A percentile compares a stretch with the other conserved stretches of the same genome.
Conservation (phyloP, 2,329 filamentous ascomycete genomes). For the Aspergillus oerlinghausenensis region DNA sequence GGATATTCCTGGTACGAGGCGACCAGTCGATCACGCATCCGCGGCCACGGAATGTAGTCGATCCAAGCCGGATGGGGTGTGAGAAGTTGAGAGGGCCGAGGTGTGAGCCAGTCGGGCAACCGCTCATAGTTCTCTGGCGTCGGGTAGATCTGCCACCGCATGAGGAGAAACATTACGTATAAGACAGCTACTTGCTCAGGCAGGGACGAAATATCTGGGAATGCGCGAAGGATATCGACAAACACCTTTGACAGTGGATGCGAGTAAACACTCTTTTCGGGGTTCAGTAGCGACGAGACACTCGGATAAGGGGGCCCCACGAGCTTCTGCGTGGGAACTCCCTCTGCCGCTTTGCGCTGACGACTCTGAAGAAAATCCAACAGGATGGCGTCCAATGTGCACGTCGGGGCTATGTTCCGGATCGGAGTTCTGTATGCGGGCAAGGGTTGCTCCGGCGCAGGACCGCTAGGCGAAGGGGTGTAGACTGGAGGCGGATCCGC, state of each 20-base stretch:
- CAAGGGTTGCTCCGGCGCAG: conserved; percentile 21
- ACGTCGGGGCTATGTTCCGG: conserved; percentile 64
- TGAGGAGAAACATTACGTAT: conserved; percentile 80
- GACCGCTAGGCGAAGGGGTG: conserved; percentile 20
- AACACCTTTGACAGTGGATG: conserved; percentile 81
- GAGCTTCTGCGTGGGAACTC: conserved; percentile 60
- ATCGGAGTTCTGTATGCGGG: conserved; percentile 42
- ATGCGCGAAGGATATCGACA: conserved; percentile 78
- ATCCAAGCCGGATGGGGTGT: conserved; percentile 73
- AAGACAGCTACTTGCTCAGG: conserved; percentile 79
- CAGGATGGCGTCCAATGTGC: conserved; percentile 72
- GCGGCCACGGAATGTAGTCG: conserved; percentile 75
- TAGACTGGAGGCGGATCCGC: conserved; percentile 18
- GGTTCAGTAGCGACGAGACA: conserved; percentile 73
- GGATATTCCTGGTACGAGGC: conserved; percentile 52
- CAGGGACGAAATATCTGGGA: conserved; percentile 70
- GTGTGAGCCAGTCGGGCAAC: conserved; percentile 68
- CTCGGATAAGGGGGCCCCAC: conserved; percentile 75
- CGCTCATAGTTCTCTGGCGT: conserved; percentile 74
- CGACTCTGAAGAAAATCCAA: conserved; percentile 72
- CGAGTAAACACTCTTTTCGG: conserved; percentile 55
- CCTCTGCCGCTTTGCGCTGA: conserved; percentile 61
- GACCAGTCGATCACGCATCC: conserved; percentile 65
- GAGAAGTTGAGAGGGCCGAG: conserved; percentile 61
- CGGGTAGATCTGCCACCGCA: conserved; percentile 80